Base-by-base conservation (phyloP, 116 monocot species). In the Cymodocea nodosa region DNA sequence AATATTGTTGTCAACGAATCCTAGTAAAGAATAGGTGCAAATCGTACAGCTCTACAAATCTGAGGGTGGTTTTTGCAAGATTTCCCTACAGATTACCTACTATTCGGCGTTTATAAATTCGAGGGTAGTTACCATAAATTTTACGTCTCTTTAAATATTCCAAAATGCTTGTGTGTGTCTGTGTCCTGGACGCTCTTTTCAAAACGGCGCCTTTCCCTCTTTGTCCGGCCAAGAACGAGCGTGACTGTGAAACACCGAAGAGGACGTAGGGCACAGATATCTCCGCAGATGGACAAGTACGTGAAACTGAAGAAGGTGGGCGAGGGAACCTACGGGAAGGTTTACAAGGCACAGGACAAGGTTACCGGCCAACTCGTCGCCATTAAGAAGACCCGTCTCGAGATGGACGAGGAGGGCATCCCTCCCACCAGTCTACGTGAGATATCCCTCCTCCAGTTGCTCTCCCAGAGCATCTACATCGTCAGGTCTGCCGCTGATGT, bases 221-320 rank as follows among this genome's bases (percentile, higher is more conserved):
- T 19, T 49, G 22, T 50, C 13, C n/a, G n/a, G 62, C 22, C 35
- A n/a, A 56, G 56, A 36, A 48, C 44, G 16, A 17, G 50, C 22
- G 49, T 35, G 37, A 2, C 37, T 37, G 37, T 4, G 39, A 39
- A 9, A 39, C 1, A 9, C 4, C 39, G 9, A 39, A 4, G 39
- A 39, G 7, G 39, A 39, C 39, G 7, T 39, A 39, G 39, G 39
- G 39, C 39, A 39, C 39, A 39, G 39, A 39, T 6, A 39, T 39
- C 39, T 12, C 14, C 39, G 66, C 36, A 13, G 69, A 89, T 88
- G 99, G 89, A 99, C 60, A 99, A 92, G 83, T 99, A 92, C 85
- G 89, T 92, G 83, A 99, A 99, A 83, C 72, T 99, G 51, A 93
- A 89, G 89, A 92, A 92, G 85, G 89, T 99, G 1, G 99, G 98